These are phyloP conservation scores for Apostasia ramifera DNA, from an alignment of 106 monocot species.

Conservation along the genomic window DNA sequence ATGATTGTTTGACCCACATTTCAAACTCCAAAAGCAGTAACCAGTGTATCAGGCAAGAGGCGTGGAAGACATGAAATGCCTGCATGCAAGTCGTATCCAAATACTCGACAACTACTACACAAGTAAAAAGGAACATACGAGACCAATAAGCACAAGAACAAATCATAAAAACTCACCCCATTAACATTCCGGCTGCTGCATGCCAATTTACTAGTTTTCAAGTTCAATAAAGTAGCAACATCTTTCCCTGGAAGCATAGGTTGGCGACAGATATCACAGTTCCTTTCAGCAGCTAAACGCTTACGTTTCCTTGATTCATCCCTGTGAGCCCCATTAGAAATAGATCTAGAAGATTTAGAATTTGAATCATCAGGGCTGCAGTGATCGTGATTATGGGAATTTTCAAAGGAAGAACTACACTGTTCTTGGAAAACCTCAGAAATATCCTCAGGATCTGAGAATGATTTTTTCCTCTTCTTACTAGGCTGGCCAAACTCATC, in stretches of 20 bases:
- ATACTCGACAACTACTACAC: not conserved
- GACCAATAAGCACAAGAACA: not conserved
- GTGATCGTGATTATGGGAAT: constrained; percentile 1
- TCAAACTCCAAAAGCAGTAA: constrained; percentile 73
- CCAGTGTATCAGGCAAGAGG: constrained; percentile 94
- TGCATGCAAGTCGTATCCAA: constrained; percentile 8
- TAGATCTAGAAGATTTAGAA: not conserved
- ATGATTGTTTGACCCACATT: constrained; percentile 22
- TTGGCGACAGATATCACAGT: constrained; percentile 76
- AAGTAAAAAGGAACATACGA: not conserved
- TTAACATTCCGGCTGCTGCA: constrained; percentile 86
- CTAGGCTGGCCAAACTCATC: constrained; percentile 30
- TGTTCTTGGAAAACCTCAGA: constrained; percentile 10
- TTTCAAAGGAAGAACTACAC: constrained; percentile 13
- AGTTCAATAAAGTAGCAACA: constrained; percentile 70
- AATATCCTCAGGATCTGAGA: constrained; percentile 46
- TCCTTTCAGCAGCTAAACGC: constrained; percentile 43
- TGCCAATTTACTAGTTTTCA: constrained; percentile 61
- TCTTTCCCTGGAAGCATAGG: constrained; percentile 74
- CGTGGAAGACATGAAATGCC: constrained; percentile 94
- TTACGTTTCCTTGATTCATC: constrained; percentile 52
- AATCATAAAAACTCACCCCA: constrained; percentile 40
- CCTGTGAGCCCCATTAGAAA: constrained; percentile 31
- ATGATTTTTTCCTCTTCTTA: constrained; percentile 49
- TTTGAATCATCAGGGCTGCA: not conserved